Percentiles rank a stretch among this genome's conserved stretches.
Conservation (phyloP, 352 stramenopile species). For the Globisporangium acanthophoron region DNA sequence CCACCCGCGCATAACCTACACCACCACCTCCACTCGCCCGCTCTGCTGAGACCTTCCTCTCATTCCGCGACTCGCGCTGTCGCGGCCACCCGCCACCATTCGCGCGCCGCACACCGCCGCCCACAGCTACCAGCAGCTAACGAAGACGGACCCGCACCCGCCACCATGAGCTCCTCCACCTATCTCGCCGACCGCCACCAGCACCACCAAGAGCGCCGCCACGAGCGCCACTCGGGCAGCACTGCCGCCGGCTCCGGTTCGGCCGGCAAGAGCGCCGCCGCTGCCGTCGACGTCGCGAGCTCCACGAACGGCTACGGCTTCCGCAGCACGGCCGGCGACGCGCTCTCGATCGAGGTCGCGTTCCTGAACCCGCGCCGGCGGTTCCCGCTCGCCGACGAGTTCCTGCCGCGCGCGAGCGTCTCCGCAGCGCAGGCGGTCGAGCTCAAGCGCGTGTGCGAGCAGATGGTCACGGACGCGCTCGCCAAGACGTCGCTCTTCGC, state of each 20-base stretch:
- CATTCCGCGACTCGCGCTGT: constrained; percentile 1
- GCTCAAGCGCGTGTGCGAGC: constrained; percentile 40
- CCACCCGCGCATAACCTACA: neutral
- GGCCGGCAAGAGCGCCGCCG: constrained; percentile 13
- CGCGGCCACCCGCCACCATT: neutral
- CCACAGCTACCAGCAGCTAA: constrained; percentile 8
- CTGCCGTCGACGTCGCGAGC: constrained; percentile 27
- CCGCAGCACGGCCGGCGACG: constrained; percentile 40
- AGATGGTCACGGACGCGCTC: constrained; percentile 42
- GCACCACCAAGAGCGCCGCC: neutral
- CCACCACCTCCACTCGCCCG: neutral
- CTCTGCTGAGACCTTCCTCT: neutral
- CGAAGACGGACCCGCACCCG: constrained; percentile 1
- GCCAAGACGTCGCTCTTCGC: constrained; percentile 47
- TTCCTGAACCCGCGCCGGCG: constrained; percentile 48
- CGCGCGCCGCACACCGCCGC: neutral
- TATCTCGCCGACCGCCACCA: neutral
- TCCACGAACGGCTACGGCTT: constrained; percentile 43
- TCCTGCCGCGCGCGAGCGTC: constrained; percentile 39
- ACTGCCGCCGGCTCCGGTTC: constrained; percentile 17
- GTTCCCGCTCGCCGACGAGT: constrained; percentile 51
- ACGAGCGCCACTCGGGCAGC: constrained; percentile 2
- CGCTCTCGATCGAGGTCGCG: constrained; percentile 60
- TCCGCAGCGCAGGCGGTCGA: constrained; percentile 29
- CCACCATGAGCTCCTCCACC: neutral